Evolutionary conservation across 2,329 filamentous ascomycete species (phyloP), one percentile per base, ranked within the genome.

Genomic region (Ceratocystis cubensis): DNA sequence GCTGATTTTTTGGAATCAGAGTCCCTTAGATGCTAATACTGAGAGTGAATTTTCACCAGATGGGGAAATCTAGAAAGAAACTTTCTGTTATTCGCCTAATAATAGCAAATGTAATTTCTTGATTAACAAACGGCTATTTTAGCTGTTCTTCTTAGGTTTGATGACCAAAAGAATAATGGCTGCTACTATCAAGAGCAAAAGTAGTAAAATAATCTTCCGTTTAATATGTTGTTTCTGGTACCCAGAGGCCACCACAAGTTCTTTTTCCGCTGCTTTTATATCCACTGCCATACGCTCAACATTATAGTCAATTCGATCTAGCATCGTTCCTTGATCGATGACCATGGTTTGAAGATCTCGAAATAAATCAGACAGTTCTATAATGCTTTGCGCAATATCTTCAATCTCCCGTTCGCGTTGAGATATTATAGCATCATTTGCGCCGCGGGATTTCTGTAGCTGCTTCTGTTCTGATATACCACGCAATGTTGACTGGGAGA

Each of bases 371-470:
- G 93, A 90, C 6, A 99, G 80, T 74, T 97, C 93, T 72, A 99
- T 97, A 75, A 99, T 97, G 67, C 94, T 93, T 74, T 96, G 92
- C 1, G 94, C 94, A 70, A 99, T 99, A 71, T 96, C 92, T 73
- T 96, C 95, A 72, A 99, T 99, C 76, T 97, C 94, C 50, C 89
- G 87, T 76, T 99, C 94, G 70, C 94, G 89, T 75, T 97, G 94
- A 69, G 87, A 84, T 71, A 99, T 97, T 46, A 85, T 85, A 2
- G 86, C 81, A 73, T 97, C 93, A 73, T 95, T 91, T 86, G 67
- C 67, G 20, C 67, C 64, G n/a, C 64, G 67, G 10, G 57, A 41
- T 64, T 66, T 65, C n/a, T 68, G 84, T 37, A 88, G 78, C 66
- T 84, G 81, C 70, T 82, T 83, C 72, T 85, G 83, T 65, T 88